phyloP scores from a whole-genome alignment of 1,139 yeast species.

The Magnusiomyces clavatus region DNA sequence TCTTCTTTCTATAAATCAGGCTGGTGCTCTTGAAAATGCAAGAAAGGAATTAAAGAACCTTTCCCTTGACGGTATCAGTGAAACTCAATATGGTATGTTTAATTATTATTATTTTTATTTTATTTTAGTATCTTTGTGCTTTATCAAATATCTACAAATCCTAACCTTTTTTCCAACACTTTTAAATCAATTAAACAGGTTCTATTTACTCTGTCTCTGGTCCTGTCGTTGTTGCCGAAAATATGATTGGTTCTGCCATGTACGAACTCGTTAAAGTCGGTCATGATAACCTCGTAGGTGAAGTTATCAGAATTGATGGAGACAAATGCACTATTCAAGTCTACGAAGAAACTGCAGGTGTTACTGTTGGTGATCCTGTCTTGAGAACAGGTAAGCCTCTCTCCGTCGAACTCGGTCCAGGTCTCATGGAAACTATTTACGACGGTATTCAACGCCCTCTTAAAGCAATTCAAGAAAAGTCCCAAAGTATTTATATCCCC shows the following conservation, averaged over 20 bases:
- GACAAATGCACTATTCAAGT: constrained; percentile 98
- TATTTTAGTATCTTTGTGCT: neutral
- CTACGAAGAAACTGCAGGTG: constrained; percentile 98
- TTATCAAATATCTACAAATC: neutral
- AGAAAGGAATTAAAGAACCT: constrained; percentile 87
- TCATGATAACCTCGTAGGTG: constrained; percentile 94
- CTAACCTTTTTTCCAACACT: neutral
- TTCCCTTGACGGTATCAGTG: constrained; percentile 67
- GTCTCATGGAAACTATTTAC: constrained; percentile 96
- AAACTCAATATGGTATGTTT: constrained; percentile 66
- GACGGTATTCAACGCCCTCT: constrained; percentile 99
- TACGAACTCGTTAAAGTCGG: constrained; percentile 95
- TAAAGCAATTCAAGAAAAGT: constrained; percentile 75
- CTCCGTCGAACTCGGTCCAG: constrained; percentile 98
- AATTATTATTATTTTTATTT: constrained; percentile 10
- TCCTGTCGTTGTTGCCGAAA: constrained; percentile 95
- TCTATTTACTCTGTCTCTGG: constrained; percentile 88
- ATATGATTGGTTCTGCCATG: constrained; percentile 99
- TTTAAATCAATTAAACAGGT: constrained; percentile 19
- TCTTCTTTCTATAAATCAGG: constrained; percentile 36
- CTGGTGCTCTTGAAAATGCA: constrained; percentile 96
- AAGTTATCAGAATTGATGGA: constrained; percentile 90
- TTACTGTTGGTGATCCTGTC: constrained; percentile 98
- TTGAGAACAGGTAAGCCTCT: constrained; percentile 95
- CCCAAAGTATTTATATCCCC: constrained; percentile 93